Conservation (phyloP, 805 yeast species). For the Wickerhamomyces bisporus region DNA sequence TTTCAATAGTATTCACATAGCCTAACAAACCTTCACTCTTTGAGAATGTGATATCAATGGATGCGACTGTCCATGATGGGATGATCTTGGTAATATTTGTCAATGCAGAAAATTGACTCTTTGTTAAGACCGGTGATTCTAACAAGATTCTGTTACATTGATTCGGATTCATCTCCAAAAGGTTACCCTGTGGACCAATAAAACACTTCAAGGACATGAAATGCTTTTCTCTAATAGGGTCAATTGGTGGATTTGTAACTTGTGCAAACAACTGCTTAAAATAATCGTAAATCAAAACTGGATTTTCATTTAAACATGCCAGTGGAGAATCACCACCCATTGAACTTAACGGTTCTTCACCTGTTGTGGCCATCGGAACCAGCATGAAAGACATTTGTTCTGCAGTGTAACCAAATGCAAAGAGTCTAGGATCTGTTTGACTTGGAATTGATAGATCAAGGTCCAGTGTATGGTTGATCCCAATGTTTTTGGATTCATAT, state of each 20-base stretch:
- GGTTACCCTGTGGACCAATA: slow-evolving; percentile 97
- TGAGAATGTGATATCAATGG: slow-evolving; percentile 83
- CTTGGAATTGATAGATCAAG: slow-evolving; percentile 30
- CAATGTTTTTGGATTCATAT: slow-evolving; percentile 29
- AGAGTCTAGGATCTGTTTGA: slow-evolving; percentile 76
- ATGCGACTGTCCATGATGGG: slow-evolving; percentile 81
- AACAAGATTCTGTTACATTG: slow-evolving; percentile 88
- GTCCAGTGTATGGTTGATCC: slow-evolving; percentile 17
- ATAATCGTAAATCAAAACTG: slow-evolving; percentile 85
- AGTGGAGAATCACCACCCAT: slow-evolving; percentile 98
- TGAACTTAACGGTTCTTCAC: slow-evolving; percentile 93
- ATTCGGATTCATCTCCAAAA: slow-evolving; percentile 84
- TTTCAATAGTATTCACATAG: slow-evolving; percentile 76
- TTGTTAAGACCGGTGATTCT: slow-evolving; percentile 75
- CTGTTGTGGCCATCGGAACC: slow-evolving; percentile 90
- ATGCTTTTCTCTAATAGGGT: slow-evolving; percentile 93
- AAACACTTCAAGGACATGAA: slow-evolving; percentile 97
- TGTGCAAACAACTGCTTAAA: slow-evolving; percentile 96
- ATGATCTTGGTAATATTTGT: slow-evolving; percentile 65
- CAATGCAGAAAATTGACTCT: slow-evolving; percentile 71
- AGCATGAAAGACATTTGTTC: slow-evolving; percentile 81
- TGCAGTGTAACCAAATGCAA: slow-evolving; percentile 89
- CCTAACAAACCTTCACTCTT: slow-evolving; percentile 82
- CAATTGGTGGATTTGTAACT: slow-evolving; percentile 98
- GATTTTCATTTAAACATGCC: slow-evolving; percentile 92